Evolutionary conservation across 169 alveolate genomes (phyloP).

Genomic region (Plasmodium ovale): DNA sequence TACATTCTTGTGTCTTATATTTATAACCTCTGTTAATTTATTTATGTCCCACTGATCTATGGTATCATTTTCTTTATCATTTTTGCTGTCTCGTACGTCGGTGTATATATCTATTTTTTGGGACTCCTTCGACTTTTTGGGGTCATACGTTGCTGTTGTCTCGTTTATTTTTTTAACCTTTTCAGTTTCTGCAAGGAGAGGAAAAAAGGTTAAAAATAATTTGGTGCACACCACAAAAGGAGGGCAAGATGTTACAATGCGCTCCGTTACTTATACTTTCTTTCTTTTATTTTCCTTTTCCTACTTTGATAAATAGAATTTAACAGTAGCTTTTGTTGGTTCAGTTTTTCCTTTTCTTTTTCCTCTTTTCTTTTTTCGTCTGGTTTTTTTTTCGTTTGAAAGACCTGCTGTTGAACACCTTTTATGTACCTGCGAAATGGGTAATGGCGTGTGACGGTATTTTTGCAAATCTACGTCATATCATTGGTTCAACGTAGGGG

Average conservation of each 20-base stretch:
- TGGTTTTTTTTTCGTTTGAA: slow-evolving; percentile 84
- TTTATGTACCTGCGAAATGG: slow-evolving; percentile 81
- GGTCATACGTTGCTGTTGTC: slow-evolving; percentile 84
- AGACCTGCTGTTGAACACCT: slow-evolving; percentile 88
- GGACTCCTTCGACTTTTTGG: slow-evolving; percentile 86
- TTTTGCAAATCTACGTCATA: no score
- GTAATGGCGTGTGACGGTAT: neutral
- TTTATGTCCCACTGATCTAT: slow-evolving; percentile 84
- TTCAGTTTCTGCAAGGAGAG: slow-evolving; percentile 83
- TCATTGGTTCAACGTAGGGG: no score
- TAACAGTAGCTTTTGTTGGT: slow-evolving; percentile 94
- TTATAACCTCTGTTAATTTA: slow-evolving; percentile 84
- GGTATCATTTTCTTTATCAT: slow-evolving; percentile 82
- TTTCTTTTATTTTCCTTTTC: slow-evolving; percentile 84
- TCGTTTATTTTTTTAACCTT: slow-evolving; percentile 87
- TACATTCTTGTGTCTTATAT: slow-evolving; percentile 84
- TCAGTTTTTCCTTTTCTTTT: slow-evolving; percentile 94
- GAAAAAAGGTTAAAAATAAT: neutral
- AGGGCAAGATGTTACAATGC: neutral
- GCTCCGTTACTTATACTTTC: neutral
- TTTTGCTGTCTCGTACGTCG: slow-evolving; percentile 93
- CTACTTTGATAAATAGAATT: slow-evolving; percentile 92
- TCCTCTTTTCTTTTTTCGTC: slow-evolving; percentile 90
- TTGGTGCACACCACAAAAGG: neutral
- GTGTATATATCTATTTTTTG: slow-evolving; percentile 95